Evolutionary conservation across 768 basidiomycete genomes (phyloP).

Genomic region (Grammothele lineata): DNA sequence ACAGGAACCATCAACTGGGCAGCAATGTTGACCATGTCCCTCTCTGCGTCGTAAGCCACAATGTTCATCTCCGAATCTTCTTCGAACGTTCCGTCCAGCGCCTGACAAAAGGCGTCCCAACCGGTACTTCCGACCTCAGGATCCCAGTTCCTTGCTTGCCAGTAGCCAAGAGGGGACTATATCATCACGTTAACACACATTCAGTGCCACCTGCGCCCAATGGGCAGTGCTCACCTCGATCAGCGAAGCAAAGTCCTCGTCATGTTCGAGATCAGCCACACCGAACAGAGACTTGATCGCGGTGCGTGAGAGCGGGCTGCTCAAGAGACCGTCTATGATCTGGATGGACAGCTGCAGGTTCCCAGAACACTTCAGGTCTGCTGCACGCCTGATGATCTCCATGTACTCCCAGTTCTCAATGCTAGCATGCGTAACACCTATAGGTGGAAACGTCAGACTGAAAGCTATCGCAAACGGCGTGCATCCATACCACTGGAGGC

Average conservation of each 20-base stretch:
- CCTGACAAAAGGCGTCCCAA: slow-evolving; percentile 68
- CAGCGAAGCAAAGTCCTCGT: slow-evolving; percentile 74
- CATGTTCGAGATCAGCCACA: slow-evolving; percentile 57
- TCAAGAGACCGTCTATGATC: slow-evolving; percentile 60
- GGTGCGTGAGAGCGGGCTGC: slow-evolving; percentile 36
- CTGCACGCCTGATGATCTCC: slow-evolving; percentile 71
- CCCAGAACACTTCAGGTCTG: slow-evolving; percentile 56
- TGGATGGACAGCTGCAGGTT: slow-evolving; percentile 55
- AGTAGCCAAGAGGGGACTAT: slow-evolving; percentile 59
- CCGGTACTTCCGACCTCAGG: slow-evolving; percentile 54
- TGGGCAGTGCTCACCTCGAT: no score
- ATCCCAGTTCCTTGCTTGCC: slow-evolving; percentile 91
- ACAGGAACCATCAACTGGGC: slow-evolving; percentile 51
- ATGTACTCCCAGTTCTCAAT: slow-evolving; percentile 85
- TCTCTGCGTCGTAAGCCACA: slow-evolving; percentile 42
- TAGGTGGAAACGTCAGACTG: not conserved
- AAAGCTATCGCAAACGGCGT: not conserved
- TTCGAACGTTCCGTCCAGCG: slow-evolving; percentile 35
- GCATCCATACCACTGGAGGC: slow-evolving; percentile 68
- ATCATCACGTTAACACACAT: no score
- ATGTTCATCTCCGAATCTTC: slow-evolving; percentile 18
- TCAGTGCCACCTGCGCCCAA: no score
- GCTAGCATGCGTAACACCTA: slow-evolving; percentile 82
- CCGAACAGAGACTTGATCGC: slow-evolving; percentile 77
- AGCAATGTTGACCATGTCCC: slow-evolving; percentile 41